These are phyloP conservation scores for Coemansia sp. DNA, from an alignment of 192 early-diverging fungal species.

Conservation along the genomic window DNA sequence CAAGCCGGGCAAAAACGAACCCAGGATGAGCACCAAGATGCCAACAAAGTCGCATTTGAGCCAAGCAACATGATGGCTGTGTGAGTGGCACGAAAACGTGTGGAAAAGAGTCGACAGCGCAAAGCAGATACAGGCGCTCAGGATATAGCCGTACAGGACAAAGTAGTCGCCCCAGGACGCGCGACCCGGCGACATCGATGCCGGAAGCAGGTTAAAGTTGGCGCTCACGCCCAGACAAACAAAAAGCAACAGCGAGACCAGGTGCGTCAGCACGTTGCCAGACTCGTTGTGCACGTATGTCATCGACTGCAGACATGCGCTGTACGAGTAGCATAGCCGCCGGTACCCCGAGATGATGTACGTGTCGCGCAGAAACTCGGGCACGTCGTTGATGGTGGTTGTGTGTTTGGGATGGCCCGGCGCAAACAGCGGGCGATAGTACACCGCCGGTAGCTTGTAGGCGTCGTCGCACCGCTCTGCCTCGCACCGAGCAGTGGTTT, in stretches of 20 bases:
- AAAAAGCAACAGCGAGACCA: constrained; percentile 70
- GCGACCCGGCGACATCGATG: constrained; percentile 42
- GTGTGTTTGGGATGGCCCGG: constrained; percentile 50
- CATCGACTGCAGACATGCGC: constrained; percentile 70
- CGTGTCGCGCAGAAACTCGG: constrained; percentile 74
- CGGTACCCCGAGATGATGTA: constrained; percentile 82
- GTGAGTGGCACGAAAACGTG: constrained; percentile 81
- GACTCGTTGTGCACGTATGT: constrained; percentile 90
- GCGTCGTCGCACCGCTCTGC: background rate
- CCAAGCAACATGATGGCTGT: constrained; percentile 52
- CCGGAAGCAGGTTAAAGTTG: constrained; percentile 39
- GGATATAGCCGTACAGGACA: constrained; percentile 75
- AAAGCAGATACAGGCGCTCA: constrained; percentile 77
- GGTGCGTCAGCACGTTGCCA: constrained; percentile 88
- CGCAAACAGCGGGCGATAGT: constrained; percentile 40
- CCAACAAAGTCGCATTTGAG: constrained; percentile 88
- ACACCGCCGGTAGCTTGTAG: constrained; percentile 17
- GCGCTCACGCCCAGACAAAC: constrained; percentile 55
- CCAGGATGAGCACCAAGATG: constrained; percentile 79
- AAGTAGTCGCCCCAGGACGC: constrained; percentile 64
- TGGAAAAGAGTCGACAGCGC: constrained; percentile 79
- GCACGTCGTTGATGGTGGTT: constrained; percentile 58
- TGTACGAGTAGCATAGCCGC: constrained; percentile 72
- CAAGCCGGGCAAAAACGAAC: constrained; percentile 52
- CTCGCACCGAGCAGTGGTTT: background rate